phyloP scores from a whole-genome alignment of 208 protist genomes.

The Balamuthia mandrillaris region DNA sequence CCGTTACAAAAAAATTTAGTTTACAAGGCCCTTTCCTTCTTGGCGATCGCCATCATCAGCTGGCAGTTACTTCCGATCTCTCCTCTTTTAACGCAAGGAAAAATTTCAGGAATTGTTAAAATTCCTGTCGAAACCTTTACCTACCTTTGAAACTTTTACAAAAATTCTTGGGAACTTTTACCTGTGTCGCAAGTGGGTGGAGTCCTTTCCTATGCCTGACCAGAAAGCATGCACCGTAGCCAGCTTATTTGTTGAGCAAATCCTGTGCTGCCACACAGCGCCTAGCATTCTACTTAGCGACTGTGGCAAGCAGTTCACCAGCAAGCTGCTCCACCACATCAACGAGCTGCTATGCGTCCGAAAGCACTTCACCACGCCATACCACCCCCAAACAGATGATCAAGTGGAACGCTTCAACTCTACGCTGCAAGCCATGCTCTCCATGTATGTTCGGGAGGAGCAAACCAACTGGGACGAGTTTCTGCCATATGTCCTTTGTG shows the following conservation, averaged over 20 bases:
- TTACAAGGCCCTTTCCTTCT: too few species aligned
- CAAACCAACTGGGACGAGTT: conserved; percentile 13
- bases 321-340: not conserved
- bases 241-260: not conserved
- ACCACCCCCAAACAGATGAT: conserved; percentile 52
- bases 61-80: not conserved
- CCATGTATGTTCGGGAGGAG: not conserved
- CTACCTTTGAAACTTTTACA: not conserved
- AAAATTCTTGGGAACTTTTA: not conserved
- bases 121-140: not conserved
- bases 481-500: not conserved
- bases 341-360: not conserved
- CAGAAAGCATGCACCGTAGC: not conserved
- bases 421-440: not conserved
- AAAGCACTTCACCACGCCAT: not conserved
- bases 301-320: not conserved
- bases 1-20: too few species aligned
- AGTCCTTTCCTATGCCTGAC: not conserved
- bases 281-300: conserved; percentile 34
- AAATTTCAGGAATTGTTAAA: not conserved
- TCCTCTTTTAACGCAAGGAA: not conserved
- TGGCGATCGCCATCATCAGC: too few species aligned
- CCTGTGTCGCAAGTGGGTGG: not conserved
- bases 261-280: conserved; percentile 9
- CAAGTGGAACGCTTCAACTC: conserved; percentile 38